Evolutionary conservation across 2,329 filamentous ascomycete species (phyloP).

Genomic region (Ramularia endophylla): DNA sequence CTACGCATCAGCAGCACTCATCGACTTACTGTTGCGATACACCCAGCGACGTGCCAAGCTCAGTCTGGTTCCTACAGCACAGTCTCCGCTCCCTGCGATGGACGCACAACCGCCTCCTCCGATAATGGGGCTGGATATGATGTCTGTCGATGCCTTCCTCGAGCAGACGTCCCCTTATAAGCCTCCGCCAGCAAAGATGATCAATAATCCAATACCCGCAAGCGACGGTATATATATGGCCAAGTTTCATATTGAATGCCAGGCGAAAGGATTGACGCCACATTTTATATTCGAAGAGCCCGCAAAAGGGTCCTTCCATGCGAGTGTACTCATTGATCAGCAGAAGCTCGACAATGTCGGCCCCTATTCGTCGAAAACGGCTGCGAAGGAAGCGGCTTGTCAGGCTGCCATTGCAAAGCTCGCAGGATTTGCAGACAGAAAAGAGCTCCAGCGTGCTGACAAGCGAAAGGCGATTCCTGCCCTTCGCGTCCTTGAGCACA

Average conservation of each 20-base stretch:
- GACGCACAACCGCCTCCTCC: neutral
- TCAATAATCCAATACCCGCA: neutral
- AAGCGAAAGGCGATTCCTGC: too few species aligned
- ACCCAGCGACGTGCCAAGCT: too few species aligned
- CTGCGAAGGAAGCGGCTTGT: slow-evolving; percentile 1
- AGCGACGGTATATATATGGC: slow-evolving; percentile 9
- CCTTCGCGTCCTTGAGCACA: too few species aligned
- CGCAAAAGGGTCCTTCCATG: slow-evolving; percentile 11
- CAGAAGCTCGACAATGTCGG: slow-evolving; percentile 9
- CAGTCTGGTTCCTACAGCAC: too few species aligned
- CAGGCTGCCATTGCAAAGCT: neutral
- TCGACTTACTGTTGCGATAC: too few species aligned
- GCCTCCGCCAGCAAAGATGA: slow-evolving; percentile 11
- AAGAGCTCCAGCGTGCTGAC: too few species aligned
- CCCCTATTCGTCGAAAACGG: slow-evolving; percentile 10
- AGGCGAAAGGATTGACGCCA: slow-evolving; percentile 13
- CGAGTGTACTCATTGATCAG: slow-evolving; percentile 10
- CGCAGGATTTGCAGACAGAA: neutral
- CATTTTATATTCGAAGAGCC: slow-evolving; percentile 12
- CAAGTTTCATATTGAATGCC: slow-evolving; percentile 15
- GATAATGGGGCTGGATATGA: slow-evolving; percentile 6
- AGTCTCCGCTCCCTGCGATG: neutral
- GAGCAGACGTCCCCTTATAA: slow-evolving; percentile 18
- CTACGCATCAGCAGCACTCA: too few species aligned
- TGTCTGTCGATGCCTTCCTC: slow-evolving; percentile 18